Conservation (phyloP, 352 stramenopile genomes). For the Phytophthora colocasiae region DNA sequence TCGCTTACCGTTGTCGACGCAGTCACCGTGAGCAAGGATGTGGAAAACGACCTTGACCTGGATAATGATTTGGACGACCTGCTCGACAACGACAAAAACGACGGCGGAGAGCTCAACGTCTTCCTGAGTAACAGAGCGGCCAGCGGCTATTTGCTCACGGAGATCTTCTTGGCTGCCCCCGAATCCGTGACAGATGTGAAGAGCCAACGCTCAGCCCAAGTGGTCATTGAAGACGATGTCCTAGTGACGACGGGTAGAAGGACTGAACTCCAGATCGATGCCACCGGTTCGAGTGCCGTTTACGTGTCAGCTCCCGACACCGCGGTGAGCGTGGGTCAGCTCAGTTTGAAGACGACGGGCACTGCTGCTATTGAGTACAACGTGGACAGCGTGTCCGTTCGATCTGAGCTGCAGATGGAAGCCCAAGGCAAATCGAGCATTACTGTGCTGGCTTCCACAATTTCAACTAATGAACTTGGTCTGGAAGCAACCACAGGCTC, state of each 20-base stretch:
- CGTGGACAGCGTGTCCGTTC: conserved; percentile 11
- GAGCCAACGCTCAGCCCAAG: conserved; percentile 21
- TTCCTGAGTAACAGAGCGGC: conserved; percentile 13
- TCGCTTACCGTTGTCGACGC: conserved; percentile 24
- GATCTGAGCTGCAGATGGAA: conserved; percentile 21
- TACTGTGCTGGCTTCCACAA: conserved; percentile 17
- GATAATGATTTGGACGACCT: conserved; percentile 16
- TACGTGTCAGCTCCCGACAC: conserved; percentile 25
- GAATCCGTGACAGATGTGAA: conserved; percentile 28
- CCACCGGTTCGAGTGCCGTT: conserved; percentile 20
- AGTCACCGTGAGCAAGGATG: conserved; percentile 27
- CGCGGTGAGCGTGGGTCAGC: conserved; percentile 18
- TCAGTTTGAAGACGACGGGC: conserved; percentile 22
- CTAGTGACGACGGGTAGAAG: conserved; percentile 10
- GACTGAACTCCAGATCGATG: conserved; percentile 26
- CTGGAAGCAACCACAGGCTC: conserved; percentile 4
- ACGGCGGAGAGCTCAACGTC: conserved; percentile 29
- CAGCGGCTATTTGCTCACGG: conserved; percentile 31
- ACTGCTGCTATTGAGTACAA: conserved; percentile 28
- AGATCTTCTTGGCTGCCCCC: conserved; percentile 34
- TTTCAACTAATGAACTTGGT: conserved; percentile 17
- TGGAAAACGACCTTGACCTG: conserved; percentile 17
- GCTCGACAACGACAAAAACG: conserved; percentile 15
- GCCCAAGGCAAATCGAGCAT: conserved; percentile 19
- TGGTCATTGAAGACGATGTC: conserved; percentile 34